Evolutionary conservation across 2,329 filamentous ascomycete species (phyloP).

Genomic region (Aspergillus transmontanensis): DNA sequence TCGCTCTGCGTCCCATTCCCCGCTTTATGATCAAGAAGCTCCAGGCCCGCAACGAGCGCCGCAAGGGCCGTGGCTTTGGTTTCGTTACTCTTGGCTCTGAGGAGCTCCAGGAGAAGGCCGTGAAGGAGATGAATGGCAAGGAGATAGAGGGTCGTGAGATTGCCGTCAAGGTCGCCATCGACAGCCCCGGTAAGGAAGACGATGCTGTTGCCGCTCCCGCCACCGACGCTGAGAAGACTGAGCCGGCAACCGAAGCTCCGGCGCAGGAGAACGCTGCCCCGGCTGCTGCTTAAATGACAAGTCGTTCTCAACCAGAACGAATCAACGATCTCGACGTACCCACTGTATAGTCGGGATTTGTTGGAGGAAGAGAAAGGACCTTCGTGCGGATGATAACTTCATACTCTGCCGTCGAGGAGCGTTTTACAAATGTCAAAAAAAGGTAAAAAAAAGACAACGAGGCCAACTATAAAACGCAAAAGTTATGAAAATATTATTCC

Average conservation of each 20-base stretch:
- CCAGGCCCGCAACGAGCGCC: constrained; percentile 93
- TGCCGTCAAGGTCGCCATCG: constrained; percentile 99
- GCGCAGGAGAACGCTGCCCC: constrained; percentile 46
- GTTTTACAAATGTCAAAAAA: constrained; percentile 15
- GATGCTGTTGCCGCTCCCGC: constrained; percentile 57
- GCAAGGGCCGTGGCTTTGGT: constrained; percentile 98
- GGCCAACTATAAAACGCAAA: constrained; percentile 15
- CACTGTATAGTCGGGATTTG: constrained; percentile 8
- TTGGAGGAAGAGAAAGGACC: constrained; percentile 17
- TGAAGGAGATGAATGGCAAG: constrained; percentile 98
- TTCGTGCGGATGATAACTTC: constrained; percentile 29
- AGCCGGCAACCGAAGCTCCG: constrained; percentile 44
- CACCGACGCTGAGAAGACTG: constrained; percentile 36
- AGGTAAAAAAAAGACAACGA: constrained; percentile 12
- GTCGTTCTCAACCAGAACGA: constrained; percentile 26
- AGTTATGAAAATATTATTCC: constrained; percentile 28
- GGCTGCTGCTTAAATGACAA: constrained; percentile 40
- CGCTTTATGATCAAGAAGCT: constrained; percentile 99
- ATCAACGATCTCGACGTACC: not conserved
- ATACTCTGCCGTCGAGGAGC: constrained; percentile 25
- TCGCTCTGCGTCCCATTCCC: constrained; percentile 95
- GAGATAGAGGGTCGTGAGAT: constrained; percentile 98
- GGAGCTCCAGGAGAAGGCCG: constrained; percentile 96
- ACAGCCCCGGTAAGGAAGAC: constrained; percentile 99
- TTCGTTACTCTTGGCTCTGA: constrained; percentile 96